Conservation (phyloP, 2,329 filamentous ascomycete species). For the Tolypocladium guangdongense region DNA sequence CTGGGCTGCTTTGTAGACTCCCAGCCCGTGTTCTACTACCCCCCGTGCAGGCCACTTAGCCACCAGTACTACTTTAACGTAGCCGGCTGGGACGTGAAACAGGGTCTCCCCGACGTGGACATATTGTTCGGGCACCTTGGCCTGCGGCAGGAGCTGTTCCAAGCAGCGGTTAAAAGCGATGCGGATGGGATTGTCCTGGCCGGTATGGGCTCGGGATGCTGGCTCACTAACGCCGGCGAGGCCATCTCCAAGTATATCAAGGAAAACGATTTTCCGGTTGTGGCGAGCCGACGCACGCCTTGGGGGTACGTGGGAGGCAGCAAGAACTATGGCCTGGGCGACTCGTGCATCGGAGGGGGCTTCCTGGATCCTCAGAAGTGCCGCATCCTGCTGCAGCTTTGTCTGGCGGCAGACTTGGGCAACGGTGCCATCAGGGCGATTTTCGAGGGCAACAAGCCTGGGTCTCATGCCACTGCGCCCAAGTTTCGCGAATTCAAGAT, state of each 20-base stretch:
- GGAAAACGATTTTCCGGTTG: conserved; percentile 32
- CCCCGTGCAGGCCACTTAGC: conserved; percentile 35
- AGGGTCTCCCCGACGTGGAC: conserved; percentile 40
- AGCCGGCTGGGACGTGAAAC: conserved; percentile 11
- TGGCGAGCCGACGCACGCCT: conserved; percentile 38
- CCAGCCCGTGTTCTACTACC: conserved; percentile 49
- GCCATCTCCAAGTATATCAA: conserved; percentile 33
- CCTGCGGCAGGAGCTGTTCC: conserved; percentile 34
- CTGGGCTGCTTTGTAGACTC: conserved; percentile 48
- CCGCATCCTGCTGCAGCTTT: conserved; percentile 38
- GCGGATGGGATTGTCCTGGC: conserved; percentile 45
- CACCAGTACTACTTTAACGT: conserved; percentile 31
- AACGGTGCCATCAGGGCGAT: conserved; percentile 14
- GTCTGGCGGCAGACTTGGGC: conserved; percentile 18
- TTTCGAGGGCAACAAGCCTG: conserved; percentile 11
- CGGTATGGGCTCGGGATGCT: conserved; percentile 42
- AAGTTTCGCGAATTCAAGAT: background rate
- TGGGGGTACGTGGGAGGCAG: conserved; percentile 39
- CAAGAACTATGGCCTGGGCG: conserved; percentile 15
- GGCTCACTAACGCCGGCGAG: conserved; percentile 25
- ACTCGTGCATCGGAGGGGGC: conserved; percentile 26
- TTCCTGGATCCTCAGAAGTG: conserved; percentile 46
- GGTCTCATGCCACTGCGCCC: background rate
- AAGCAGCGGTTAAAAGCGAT: conserved; percentile 35
- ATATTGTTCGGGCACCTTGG: conserved; percentile 46